Conservation (phyloP, 805 yeast species). For the Teunomyces stri region DNA sequence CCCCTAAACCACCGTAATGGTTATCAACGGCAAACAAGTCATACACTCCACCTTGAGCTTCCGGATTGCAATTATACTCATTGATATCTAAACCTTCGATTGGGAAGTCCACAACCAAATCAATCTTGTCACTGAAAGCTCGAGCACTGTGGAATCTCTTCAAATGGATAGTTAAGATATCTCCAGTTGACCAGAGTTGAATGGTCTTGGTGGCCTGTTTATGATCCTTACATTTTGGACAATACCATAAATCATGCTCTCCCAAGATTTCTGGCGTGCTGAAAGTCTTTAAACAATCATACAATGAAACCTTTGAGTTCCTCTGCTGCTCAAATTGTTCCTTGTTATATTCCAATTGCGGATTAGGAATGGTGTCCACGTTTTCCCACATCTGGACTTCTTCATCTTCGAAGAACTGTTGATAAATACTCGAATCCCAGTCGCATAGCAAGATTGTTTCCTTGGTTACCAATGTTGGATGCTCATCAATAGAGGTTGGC, state of each 20-base stretch:
- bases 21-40: slow-evolving; percentile 93
- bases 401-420: slow-evolving; percentile 51
- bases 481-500: slow-evolving; percentile 9
- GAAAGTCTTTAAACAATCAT: slow-evolving; percentile 73
- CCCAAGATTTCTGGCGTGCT: slow-evolving; percentile 82
- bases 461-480: slow-evolving; percentile 19
- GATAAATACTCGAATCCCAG: slow-evolving; percentile 53
- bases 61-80: slow-evolving; percentile 42
- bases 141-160: slow-evolving; percentile 85
- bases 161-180: slow-evolving; percentile 82
- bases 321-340: slow-evolving; percentile 32
- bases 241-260: slow-evolving; percentile 89
- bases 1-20: slow-evolving; percentile 94
- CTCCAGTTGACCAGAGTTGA: slow-evolving; percentile 93
- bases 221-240: slow-evolving; percentile 86
- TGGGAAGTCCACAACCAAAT: slow-evolving; percentile 82
- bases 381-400: slow-evolving; percentile 58
- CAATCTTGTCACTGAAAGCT: slow-evolving; percentile 86
- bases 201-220: slow-evolving; percentile 88
- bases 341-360: slow-evolving; percentile 51
- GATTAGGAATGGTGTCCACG: slow-evolving; percentile 42
- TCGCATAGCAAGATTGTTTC: slow-evolving; percentile 52
- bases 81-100: slow-evolving; percentile 75
- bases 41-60: slow-evolving; percentile 47
- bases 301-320: slow-evolving; percentile 49